Evolutionary conservation across 768 basidiomycete species (phyloP), one percentile per base, ranked within the genome.

Genomic region (Mycena maculata): DNA sequence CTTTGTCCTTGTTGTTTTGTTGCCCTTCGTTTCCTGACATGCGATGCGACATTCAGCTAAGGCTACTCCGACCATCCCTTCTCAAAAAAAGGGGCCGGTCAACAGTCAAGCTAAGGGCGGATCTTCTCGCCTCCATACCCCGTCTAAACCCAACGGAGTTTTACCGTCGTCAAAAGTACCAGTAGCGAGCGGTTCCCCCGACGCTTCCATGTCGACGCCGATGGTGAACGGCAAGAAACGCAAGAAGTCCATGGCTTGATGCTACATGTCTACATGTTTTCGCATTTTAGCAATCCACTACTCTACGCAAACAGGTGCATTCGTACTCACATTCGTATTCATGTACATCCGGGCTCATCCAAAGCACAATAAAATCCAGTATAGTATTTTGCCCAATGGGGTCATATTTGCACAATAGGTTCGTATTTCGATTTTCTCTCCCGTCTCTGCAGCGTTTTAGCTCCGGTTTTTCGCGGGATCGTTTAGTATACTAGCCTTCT

Each of bases 221-320:
- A 68, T 77, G 22, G 73, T 76, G 38, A 83, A 82, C 60, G 84
- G 86, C 28, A 86, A 83, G 76, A 89, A 89, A 74, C 82, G 88
- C 66, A 89, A 88, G 79, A 88, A 86, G 72, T 80, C 80, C 10
- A 65, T 81, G 20, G 77, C 75, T 56, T 82, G 73, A 77, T 54
- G 16, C 38, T 38, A 48, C 3, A 27, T 47, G 28, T 54, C 54
- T 52, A 57, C 45, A 60, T 50, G 60, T 63, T 36, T 66, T n/a
- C 27, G 18, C 52, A 42, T 47, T 31, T 49, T 41, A 54, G 41
- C 18, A 7, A 36, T 36, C 33, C 33, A 36, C 13, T 13, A 6
- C 6, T 36, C 33, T 36, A 36, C 33, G 33, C 33, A 36, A n/a
- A n/a, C n/a, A n/a, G n/a, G n/a, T n/a, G n/a, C n/a, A n/a, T n/a